Evolutionary conservation across 2,329 filamentous ascomycete species (phyloP).

Genomic region (Colletotrichum salicis): DNA sequence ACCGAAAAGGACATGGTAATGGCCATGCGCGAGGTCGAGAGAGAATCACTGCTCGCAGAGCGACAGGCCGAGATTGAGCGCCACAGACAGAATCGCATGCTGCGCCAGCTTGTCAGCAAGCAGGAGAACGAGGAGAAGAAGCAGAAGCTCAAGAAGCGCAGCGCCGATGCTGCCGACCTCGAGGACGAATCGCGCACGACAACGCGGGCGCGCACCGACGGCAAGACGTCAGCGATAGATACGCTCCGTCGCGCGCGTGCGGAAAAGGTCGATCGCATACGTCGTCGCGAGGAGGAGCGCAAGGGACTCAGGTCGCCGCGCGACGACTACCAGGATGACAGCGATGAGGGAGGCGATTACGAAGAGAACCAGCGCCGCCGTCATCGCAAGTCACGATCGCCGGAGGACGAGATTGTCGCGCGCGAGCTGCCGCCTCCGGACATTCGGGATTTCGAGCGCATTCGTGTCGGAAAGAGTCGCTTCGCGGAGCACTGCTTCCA

Average conservation of each 20-base stretch:
- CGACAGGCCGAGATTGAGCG: constrained; percentile 85
- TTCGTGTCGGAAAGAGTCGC: constrained; percentile 84
- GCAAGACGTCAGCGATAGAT: constrained; percentile 79
- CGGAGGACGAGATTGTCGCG: constrained; percentile 73
- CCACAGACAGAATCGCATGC: constrained; percentile 82
- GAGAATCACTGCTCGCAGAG: constrained; percentile 89
- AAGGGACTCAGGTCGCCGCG: constrained; percentile 56
- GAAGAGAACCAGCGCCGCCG: constrained; percentile 47
- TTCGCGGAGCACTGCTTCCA: constrained; percentile 95
- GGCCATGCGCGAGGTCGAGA: constrained; percentile 87
- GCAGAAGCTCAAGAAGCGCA: constrained; percentile 77
- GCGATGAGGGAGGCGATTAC: constrained; percentile 71
- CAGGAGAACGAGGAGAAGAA: constrained; percentile 71
- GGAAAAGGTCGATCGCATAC: constrained; percentile 72
- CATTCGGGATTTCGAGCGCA: constrained; percentile 83
- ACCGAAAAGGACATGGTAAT: constrained; percentile 83
- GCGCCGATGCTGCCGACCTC: constrained; percentile 80
- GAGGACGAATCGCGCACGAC: constrained; percentile 82
- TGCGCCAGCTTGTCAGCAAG: constrained; percentile 79
- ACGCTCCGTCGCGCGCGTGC: constrained; percentile 69
- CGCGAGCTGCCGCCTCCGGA: constrained; percentile 78
- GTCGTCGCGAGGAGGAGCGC: constrained; percentile 70
- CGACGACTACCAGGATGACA: constrained; percentile 75
- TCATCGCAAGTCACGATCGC: constrained; percentile 63
- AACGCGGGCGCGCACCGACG: constrained; percentile 76